phyloP scores from a whole-genome alignment of 768 basidiomycete genomes.

The Pleurotus platypus region DNA sequence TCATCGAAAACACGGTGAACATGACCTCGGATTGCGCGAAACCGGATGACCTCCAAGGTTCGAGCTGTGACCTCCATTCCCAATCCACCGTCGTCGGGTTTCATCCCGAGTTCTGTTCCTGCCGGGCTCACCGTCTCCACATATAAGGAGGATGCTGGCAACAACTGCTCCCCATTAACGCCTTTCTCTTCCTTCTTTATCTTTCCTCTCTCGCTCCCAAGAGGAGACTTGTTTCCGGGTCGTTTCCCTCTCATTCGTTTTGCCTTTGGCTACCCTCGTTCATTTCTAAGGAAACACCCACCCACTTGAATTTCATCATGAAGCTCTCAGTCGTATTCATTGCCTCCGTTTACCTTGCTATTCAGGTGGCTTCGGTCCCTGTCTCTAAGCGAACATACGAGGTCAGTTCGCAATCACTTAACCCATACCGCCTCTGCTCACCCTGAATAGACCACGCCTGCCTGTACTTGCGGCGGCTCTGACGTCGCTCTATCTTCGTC shows the following conservation, averaged over 20 bases:
- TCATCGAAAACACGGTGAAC: neutral
- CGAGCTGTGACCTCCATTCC: neutral
- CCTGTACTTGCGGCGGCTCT: neutral
- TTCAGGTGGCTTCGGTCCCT: neutral
- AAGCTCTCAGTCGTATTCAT: slow-evolving; percentile 1
- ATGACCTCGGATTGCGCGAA: neutral
- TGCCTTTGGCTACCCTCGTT: neutral
- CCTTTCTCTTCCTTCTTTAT: neutral
- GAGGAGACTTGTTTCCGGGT: slow-evolving; percentile 1
- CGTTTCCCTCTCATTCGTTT: neutral
- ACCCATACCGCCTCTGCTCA: too few species aligned
- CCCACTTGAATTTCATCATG: neutral
- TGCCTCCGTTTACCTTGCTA: neutral
- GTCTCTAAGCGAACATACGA: slow-evolving; percentile 5
- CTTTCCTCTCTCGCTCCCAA: slow-evolving; percentile 1
- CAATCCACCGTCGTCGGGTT: too few species aligned
- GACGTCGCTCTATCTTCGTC: neutral
- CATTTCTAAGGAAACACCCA: neutral
- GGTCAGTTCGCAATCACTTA: neutral
- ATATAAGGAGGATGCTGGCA: neutral
- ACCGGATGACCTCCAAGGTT: neutral
- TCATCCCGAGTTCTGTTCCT: too few species aligned
- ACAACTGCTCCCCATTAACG: neutral
- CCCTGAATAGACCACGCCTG: neutral
- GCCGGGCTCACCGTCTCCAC: too few species aligned